Conservation (phyloP, 2,329 filamentous ascomycete species). For the Aspergillus chevalieri region DNA sequence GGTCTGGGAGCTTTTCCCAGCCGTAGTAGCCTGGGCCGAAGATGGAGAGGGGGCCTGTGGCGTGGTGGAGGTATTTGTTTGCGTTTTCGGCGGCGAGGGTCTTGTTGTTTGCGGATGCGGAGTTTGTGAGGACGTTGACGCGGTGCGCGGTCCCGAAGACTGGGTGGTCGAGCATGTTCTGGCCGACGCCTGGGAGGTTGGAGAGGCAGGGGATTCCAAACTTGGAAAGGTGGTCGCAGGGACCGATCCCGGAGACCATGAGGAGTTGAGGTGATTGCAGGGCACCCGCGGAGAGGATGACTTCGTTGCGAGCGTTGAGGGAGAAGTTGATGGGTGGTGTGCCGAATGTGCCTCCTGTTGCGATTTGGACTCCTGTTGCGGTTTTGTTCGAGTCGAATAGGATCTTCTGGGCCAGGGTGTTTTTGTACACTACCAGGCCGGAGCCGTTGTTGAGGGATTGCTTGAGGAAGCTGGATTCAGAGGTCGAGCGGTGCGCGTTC, state of each 20-base stretch:
- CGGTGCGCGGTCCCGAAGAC: slow-evolving; percentile 28
- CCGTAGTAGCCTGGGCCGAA: slow-evolving; percentile 18
- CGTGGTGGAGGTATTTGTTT: slow-evolving; percentile 18
- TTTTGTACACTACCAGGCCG: slow-evolving; percentile 24
- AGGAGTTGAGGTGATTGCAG: slow-evolving; percentile 10
- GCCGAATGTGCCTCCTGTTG: slow-evolving; percentile 11
- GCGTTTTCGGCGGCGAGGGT: slow-evolving; percentile 13
- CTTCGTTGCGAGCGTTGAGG: slow-evolving; percentile 12
- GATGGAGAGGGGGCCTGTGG: slow-evolving; percentile 19
- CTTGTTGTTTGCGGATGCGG: slow-evolving; percentile 16
- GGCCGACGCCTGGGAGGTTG: slow-evolving; percentile 18
- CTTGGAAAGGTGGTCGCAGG: slow-evolving; percentile 13
- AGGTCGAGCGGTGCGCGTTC: slow-evolving; percentile 16
- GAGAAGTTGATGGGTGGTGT: slow-evolving; percentile 7
- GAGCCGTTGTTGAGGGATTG: slow-evolving; percentile 19
- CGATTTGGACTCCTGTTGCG: slow-evolving; percentile 17
- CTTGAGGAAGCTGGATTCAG: slow-evolving; percentile 17
- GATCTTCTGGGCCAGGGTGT: slow-evolving; percentile 29
- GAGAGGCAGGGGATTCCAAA: slow-evolving; percentile 11
- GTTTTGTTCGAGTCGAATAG: slow-evolving; percentile 26
- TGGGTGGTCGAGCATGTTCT: slow-evolving; percentile 42
- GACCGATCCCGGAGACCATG: slow-evolving; percentile 13
- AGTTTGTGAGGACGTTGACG: slow-evolving; percentile 29
- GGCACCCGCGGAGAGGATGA: slow-evolving; percentile 11
- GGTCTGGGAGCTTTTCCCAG: slow-evolving; percentile 24